Conservation (phyloP, 495 filamentous ascomycete species). For the Aspergillus ellipticus region DNA sequence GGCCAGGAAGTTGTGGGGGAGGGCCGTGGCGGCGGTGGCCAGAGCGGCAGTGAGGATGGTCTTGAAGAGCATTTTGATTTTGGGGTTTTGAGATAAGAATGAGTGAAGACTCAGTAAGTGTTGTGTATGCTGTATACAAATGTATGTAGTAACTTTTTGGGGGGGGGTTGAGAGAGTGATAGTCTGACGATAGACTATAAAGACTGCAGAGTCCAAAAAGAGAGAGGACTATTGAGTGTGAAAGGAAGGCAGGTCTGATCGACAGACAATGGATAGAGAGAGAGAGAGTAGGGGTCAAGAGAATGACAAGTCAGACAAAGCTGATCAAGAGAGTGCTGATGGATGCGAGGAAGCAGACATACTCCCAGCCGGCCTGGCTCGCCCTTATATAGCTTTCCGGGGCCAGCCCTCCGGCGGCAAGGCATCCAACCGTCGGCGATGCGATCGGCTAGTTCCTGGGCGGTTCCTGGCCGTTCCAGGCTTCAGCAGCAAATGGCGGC, state of each 20-base stretch:
- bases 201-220: conserved; percentile 18
- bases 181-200: not conserved
- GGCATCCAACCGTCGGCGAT: not conserved
- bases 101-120: conserved; percentile 16
- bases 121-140: no score
- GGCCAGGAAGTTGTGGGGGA: conserved; percentile 27
- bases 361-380: not conserved
- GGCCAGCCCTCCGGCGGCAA: no score
- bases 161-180: not conserved
- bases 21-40: conserved; percentile 35
- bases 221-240: conserved; percentile 6
- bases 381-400: not conserved
- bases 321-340: conserved; percentile 11
- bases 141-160: no score
- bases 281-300: conserved; percentile 13
- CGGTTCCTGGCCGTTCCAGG: not conserved
- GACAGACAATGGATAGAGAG: conserved; percentile 28
- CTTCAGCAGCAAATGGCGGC: not conserved
- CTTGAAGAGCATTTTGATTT: conserved; percentile 47
- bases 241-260: conserved; percentile 21
- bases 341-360: conserved; percentile 3
- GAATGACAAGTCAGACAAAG: conserved; percentile 20
- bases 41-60: conserved; percentile 36
- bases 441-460: not conserved
- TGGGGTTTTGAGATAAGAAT: conserved; percentile 3